Percentiles rank a stretch among this genome's conserved stretches.
Evolutionary conservation across 2,329 filamentous ascomycete species (phyloP).

Genomic region (Colletotrichum musae): DNA sequence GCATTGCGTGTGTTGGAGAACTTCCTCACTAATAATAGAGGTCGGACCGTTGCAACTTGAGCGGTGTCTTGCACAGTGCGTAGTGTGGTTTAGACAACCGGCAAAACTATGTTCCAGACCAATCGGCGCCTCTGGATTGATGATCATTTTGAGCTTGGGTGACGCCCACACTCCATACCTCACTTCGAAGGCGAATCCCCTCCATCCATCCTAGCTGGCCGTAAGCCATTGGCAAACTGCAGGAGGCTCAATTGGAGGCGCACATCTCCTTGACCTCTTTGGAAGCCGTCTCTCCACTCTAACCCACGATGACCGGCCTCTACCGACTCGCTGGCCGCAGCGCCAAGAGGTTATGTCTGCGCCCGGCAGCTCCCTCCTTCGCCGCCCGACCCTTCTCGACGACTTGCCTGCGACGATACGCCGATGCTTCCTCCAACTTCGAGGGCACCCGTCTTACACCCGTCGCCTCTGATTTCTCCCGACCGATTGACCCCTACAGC

Average conservation of each 20-base stretch:
- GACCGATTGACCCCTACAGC: conserved; percentile 65
- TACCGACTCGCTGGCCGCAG: conserved; percentile 80
- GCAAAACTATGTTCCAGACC: conserved; percentile 27
- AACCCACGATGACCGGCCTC: conserved; percentile 76
- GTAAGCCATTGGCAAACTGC: conserved; percentile 40
- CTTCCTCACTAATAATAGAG: not conserved
- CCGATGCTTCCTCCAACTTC: conserved; percentile 63
- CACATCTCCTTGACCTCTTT: conserved; percentile 45
- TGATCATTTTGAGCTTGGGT: conserved; percentile 35
- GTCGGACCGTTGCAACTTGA: conserved; percentile 16
- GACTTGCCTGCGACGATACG: conserved; percentile 73
- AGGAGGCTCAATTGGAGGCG: conserved; percentile 44
- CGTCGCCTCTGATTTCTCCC: conserved; percentile 74
- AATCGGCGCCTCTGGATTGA: conserved; percentile 34
- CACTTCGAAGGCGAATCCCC: conserved; percentile 39
- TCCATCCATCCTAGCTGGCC: conserved; percentile 41
- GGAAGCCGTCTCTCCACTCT: conserved; percentile 48
- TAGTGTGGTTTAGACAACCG: conserved; percentile 10
- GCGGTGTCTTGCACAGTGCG: conserved; percentile 17
- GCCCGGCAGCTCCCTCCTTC: conserved; percentile 54
- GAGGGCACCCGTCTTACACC: conserved; percentile 75
- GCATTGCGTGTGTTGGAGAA: not conserved
- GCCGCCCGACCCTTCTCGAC: conserved; percentile 76
- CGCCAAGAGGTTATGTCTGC: conserved; percentile 77
- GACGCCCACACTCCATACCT: conserved; percentile 38